These are phyloP conservation scores for Picea abies DNA, from an alignment of 83 land plant species.

Conservation along the genomic window DNA sequence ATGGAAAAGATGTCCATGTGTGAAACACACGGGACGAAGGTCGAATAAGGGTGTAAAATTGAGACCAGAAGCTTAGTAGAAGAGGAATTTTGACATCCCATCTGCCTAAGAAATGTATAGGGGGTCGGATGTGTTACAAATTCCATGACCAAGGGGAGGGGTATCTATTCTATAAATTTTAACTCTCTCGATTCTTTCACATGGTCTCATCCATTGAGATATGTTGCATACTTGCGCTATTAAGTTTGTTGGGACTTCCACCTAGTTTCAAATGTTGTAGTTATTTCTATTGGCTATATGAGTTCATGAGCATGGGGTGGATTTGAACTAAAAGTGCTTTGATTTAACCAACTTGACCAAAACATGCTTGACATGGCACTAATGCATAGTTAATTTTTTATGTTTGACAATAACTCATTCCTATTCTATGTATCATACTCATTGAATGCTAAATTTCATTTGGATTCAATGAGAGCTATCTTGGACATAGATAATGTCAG, in stretches of 20 bases:
- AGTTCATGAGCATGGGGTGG: too few relatives aligned
- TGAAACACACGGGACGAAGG: too few relatives aligned
- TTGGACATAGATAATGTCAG: constrained; percentile 34
- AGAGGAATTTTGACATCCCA: too few relatives aligned
- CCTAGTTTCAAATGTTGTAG: background rate
- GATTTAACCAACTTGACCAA: background rate
- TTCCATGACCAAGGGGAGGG: too few relatives aligned
- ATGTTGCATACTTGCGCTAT: background rate
- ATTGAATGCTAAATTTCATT: background rate
- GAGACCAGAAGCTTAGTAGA: too few relatives aligned
- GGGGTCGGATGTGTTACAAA: too few relatives aligned
- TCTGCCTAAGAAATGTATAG: too few relatives aligned
- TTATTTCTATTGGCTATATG: background rate
- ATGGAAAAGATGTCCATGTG: too few relatives aligned
- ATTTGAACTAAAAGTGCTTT: background rate
- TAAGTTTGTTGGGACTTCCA: background rate
- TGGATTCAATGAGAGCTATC: constrained; percentile 25
- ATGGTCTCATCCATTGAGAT: background rate
- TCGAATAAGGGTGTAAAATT: too few relatives aligned
- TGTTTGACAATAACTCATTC: background rate
- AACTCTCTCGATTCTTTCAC: background rate
- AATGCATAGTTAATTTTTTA: background rate
- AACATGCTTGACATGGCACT: too few relatives aligned
- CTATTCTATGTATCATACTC: background rate
- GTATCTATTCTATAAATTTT: background rate